Conservation (phyloP, 208 protist species). For the Acanthamoeba lenticulata region DNA sequence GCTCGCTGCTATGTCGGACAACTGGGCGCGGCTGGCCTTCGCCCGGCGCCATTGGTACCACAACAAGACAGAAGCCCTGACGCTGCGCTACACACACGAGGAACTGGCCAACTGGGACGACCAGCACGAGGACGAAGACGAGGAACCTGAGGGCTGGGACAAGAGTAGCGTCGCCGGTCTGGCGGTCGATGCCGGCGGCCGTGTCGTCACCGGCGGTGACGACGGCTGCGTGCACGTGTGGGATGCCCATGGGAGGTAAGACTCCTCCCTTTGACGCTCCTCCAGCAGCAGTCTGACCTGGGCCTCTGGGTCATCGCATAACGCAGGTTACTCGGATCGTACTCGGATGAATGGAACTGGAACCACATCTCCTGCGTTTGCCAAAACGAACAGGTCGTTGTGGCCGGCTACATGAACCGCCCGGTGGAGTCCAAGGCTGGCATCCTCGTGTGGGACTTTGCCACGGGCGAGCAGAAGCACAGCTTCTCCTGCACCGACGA, state of each 20-base stretch:
- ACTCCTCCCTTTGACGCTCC: background rate
- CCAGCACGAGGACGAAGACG: background rate
- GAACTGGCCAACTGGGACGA: background rate
- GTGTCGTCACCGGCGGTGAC: background rate
- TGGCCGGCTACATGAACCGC: background rate
- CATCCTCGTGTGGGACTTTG: background rate
- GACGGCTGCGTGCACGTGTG: constrained; percentile 22
- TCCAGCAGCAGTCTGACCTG: no score
- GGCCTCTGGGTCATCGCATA: no score
- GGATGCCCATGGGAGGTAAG: background rate
- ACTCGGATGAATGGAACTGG: background rate
- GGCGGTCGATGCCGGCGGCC: background rate
- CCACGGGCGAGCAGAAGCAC: constrained; percentile 10
- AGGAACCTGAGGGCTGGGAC: constrained; percentile 1
- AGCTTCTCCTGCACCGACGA: background rate
- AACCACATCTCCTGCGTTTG: background rate
- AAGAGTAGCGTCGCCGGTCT: background rate
- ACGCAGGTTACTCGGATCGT: background rate
- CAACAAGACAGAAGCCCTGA: background rate
- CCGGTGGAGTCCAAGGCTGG: background rate
- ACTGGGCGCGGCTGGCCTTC: background rate
- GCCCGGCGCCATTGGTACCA: background rate
- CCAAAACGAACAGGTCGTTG: background rate
- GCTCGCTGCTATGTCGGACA: background rate
- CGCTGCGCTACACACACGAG: background rate